phyloP scores from a whole-genome alignment of 1,284 basidiomycete species.

The Pseudomicrostroma phylloplanum region DNA sequence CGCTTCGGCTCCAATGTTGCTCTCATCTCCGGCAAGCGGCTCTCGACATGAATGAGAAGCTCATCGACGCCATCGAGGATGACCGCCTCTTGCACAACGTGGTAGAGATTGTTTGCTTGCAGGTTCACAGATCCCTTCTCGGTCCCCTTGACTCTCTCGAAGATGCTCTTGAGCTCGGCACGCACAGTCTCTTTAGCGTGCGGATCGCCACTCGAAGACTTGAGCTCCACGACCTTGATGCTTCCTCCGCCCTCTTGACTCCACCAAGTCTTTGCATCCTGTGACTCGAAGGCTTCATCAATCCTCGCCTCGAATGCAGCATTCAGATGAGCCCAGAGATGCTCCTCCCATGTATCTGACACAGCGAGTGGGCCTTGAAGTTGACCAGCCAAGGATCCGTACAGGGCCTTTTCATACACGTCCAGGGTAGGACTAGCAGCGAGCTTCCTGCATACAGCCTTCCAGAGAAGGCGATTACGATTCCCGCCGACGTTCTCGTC shows the following conservation, averaged over 20 bases:
- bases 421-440: constrained; percentile 60
- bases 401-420: constrained; percentile 71
- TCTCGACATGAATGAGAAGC: constrained; percentile 37
- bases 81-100: constrained; percentile 75
- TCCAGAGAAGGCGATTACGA: constrained; percentile 44
- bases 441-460: constrained; percentile 38
- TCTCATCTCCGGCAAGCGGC: constrained; percentile 35
- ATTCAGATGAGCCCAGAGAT: constrained; percentile 85
- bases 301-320: constrained; percentile 76
- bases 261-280: constrained; percentile 49
- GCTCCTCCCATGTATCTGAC: constrained; percentile 80
- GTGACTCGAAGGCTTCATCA: constrained; percentile 54
- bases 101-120: constrained; percentile 70
- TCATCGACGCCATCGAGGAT: constrained; percentile 67
- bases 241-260: constrained; percentile 40
- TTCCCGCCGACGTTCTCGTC: constrained; percentile 30
- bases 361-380: constrained; percentile 67
- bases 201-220: background rate
- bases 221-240: constrained; percentile 24
- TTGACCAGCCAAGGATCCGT: constrained; percentile 81
- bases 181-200: background rate
- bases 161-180: constrained; percentile 17
- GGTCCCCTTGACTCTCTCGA: constrained; percentile 41
- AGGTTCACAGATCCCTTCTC: background rate
- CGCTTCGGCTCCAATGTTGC: constrained; percentile 20